Evolutionary conservation across 106 monocot genomes (phyloP), one percentile per base, ranked within the genome.

Genomic region (Dendrobium chrysotoxum): DNA sequence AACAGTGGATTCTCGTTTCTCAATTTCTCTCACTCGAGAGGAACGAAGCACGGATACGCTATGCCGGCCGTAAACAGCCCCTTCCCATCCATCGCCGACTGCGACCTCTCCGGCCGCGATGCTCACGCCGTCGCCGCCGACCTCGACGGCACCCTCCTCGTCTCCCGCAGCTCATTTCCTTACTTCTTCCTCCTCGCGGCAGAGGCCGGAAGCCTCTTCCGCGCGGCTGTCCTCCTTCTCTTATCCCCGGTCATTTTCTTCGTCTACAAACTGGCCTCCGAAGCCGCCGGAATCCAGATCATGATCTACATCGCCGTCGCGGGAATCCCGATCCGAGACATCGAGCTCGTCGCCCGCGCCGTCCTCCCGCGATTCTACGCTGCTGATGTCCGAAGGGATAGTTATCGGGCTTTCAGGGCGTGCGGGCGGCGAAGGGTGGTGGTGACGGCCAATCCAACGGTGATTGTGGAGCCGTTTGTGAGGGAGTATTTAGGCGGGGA

Each of bases 111-210:
- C n/a, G 72, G 57, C 30, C 79, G 88, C 0, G 81, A 81, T 23
- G 28, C 55, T 7, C 89, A 87, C 80, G 75, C 87, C 5, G 88
- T 82, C 44, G 89, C 92, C 2, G 94, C 94, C 4, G 97, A 97
- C 78, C 88, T 97, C 10, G 97, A 97, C 79, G 94, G 97, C 40
- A 90, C 92, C 12, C 90, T 97, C 40, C 88, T 96, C 46, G 90
- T 86, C 78, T 88, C 94, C 25, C 82, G 85, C 15, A 84, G 85
- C 85, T 88, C 93, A 42, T 97, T 97, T 84, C 92, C 97, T 5
- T 97, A 97, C 92, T 97, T 92, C 89, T 90, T 97, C 86, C 86
- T 94, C 42, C 68, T 97, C 21, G 87, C 94, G 0, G 82, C 92
- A 40, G 97, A 97, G 79, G 94, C 97, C 39, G 97, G 97, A 23